These are phyloP conservation scores for Mrakia gelida DNA, from an alignment of 768 basidiomycete species.

Conservation along the genomic window DNA sequence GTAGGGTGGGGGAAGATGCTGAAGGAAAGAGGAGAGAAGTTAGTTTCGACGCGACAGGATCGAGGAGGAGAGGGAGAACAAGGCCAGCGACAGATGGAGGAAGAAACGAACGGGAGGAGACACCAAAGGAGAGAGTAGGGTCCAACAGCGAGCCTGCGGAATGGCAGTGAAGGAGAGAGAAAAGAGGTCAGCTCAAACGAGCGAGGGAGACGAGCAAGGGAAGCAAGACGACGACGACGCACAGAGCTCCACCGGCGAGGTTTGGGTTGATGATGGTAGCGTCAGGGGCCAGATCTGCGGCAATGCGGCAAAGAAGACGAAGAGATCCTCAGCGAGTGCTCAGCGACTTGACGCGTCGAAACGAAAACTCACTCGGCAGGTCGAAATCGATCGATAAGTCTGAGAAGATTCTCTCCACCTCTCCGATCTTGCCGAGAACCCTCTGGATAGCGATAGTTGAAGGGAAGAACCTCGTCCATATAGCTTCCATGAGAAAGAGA, in stretches of 20 bases:
- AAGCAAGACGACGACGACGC: neutral
- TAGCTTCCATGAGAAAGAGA: slow-evolving; percentile 82
- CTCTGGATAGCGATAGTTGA: slow-evolving; percentile 15
- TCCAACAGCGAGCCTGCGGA: neutral
- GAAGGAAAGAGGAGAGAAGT: neutral
- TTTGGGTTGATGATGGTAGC: slow-evolving; percentile 16
- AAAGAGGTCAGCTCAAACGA: no score
- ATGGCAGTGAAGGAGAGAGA: neutral
- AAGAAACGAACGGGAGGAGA: slow-evolving; percentile 3
- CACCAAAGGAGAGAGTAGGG: slow-evolving; percentile 19
- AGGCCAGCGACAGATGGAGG: neutral
- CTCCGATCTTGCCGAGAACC: slow-evolving; percentile 24
- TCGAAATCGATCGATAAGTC: slow-evolving; percentile 14
- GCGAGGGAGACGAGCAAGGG: neutral
- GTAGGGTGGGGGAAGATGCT: slow-evolving; percentile 28
- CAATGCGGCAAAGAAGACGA: no score
- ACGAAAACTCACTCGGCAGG: neutral
- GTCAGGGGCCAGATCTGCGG: slow-evolving; percentile 6
- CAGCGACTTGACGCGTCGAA: no score
- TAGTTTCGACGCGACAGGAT: neutral
- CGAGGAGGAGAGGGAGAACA: neutral
- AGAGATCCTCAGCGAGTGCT: no score
- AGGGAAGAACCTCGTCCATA: slow-evolving; percentile 30
- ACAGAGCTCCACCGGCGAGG: slow-evolving; percentile 29
- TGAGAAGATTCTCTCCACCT: slow-evolving; percentile 10